Evolutionary conservation across 1,284 basidiomycete genomes (phyloP).

Genomic region (Fomitopsis pinicola): DNA sequence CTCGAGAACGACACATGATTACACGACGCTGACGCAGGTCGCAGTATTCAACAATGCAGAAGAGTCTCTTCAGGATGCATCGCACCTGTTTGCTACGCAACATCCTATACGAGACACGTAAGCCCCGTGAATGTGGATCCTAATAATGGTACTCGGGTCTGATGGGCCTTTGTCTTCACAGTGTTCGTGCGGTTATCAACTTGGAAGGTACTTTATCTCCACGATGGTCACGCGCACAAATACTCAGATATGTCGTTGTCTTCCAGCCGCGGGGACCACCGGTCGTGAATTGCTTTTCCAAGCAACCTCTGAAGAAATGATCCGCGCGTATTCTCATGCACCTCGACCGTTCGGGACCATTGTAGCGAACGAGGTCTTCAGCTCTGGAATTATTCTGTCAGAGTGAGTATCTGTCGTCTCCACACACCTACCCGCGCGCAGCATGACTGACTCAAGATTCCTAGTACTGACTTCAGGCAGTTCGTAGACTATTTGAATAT

Average conservation of each 20-base stretch:
- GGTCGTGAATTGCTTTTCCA: constrained; percentile 94
- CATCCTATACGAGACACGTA: constrained; percentile 72
- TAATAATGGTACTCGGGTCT: no score
- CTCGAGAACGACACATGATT: not conserved
- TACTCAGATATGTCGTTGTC: no score
- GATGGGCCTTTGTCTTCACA: constrained; percentile 25
- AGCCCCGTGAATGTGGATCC: constrained; percentile 19
- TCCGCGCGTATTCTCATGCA: constrained; percentile 83
- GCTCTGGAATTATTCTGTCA: constrained; percentile 86
- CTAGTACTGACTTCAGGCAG: constrained; percentile 89
- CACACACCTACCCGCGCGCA: not conserved
- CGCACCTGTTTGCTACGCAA: constrained; percentile 89
- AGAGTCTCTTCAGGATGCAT: constrained; percentile 92
- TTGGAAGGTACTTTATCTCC: constrained; percentile 62
- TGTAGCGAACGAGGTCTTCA: constrained; percentile 92
- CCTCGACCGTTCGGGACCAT: constrained; percentile 90
- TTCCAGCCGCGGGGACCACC: constrained; percentile 77
- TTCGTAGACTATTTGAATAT: constrained; percentile 91
- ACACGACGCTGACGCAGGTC: not conserved
- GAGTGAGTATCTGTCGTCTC: constrained; percentile 54
- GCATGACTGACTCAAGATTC: not conserved
- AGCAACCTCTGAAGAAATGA: constrained; percentile 93
- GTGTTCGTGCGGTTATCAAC: constrained; percentile 87
- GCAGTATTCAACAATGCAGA: constrained; percentile 95
- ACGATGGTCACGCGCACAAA: not conserved